Evolutionary conservation across 441 rosid genomes (phyloP).

Genomic region (Omphalea diandra): DNA sequence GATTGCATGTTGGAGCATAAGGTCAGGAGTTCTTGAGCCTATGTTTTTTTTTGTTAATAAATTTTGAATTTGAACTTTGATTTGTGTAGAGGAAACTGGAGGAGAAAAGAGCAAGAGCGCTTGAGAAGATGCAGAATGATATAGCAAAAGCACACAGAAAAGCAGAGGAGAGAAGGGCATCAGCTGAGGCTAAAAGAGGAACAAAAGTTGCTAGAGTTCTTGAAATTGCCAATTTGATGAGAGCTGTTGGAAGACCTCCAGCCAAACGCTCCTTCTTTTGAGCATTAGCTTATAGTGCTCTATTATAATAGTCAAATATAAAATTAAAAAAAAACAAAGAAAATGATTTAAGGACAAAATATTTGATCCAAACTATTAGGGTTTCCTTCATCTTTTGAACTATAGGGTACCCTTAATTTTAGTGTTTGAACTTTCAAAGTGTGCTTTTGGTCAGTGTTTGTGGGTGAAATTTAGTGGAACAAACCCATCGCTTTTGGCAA

Average conservation of each 20-base stretch:
- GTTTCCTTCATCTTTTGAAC: constrained; percentile 26
- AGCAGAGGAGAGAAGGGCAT: constrained; percentile 88
- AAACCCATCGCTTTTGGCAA: no score
- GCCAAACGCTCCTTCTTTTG: constrained; percentile 70
- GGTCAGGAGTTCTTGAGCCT: no score
- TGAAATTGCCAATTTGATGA: constrained; percentile 82
- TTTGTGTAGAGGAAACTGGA: constrained; percentile 79
- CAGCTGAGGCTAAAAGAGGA: constrained; percentile 81
- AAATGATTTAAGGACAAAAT: constrained; percentile 10
- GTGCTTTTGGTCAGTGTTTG: constrained; percentile 19
- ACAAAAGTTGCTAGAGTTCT: constrained; percentile 71
- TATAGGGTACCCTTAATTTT: constrained; percentile 26
- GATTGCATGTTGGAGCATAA: no score
- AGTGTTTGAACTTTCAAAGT: constrained; percentile 20
- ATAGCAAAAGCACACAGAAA: constrained; percentile 80
- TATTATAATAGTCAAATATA: no score
- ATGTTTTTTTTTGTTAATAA: no score
- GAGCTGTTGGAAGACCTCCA: constrained; percentile 85
- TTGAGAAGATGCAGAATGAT: constrained; percentile 88
- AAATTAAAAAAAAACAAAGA: neutral
- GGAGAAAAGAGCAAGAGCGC: constrained; percentile 76
- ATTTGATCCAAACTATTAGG: constrained; percentile 16
- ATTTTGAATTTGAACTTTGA: no score
- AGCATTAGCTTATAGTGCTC: neutral
- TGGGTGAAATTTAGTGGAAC: constrained; percentile 23